phyloP scores from a whole-genome alignment of 2,329 filamentous ascomycete genomes.

The Calonectria pteridis region DNA sequence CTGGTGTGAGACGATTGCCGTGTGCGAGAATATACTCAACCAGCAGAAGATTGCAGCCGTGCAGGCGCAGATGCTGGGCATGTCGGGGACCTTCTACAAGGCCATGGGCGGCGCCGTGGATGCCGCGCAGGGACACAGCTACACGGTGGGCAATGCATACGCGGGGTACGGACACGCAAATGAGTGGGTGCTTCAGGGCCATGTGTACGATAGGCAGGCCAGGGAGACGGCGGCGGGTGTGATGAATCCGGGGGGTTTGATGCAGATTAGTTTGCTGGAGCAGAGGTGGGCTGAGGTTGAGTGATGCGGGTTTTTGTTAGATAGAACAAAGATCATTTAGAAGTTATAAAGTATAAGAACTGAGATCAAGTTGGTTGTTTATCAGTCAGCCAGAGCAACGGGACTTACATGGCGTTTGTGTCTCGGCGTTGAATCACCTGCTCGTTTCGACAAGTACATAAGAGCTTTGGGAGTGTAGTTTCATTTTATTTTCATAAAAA shows the following conservation, averaged over 20 bases:
- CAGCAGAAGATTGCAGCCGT: constrained; percentile 41
- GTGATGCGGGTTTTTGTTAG: constrained; percentile 18
- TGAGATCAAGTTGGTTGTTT: too few species aligned
- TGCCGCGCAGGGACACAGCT: constrained; percentile 31
- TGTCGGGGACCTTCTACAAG: constrained; percentile 43
- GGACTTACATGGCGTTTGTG: too few species aligned
- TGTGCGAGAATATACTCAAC: constrained; percentile 42
- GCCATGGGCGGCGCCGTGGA: constrained; percentile 36
- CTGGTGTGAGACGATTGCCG: constrained; percentile 48
- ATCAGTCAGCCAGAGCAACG: too few species aligned
- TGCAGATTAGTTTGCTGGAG: constrained; percentile 47
- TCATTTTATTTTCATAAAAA: neutral
- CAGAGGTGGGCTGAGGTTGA: constrained; percentile 52
- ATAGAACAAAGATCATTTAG: too few species aligned
- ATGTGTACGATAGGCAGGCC: constrained; percentile 48
- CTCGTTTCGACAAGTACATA: too few species aligned
- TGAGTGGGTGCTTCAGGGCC: constrained; percentile 44
- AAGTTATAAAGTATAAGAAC: too few species aligned
- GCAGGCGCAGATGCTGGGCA: constrained; percentile 43
- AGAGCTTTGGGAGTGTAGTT: neutral
- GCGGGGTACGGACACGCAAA: constrained; percentile 51
- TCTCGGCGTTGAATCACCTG: too few species aligned
- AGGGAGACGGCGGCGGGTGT: constrained; percentile 33
- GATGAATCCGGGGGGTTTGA: constrained; percentile 17
- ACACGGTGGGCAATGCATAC: constrained; percentile 47